Base-by-base conservation (phyloP, 2,329 filamentous ascomycete species). In the Neofusicoccum sp. region DNA sequence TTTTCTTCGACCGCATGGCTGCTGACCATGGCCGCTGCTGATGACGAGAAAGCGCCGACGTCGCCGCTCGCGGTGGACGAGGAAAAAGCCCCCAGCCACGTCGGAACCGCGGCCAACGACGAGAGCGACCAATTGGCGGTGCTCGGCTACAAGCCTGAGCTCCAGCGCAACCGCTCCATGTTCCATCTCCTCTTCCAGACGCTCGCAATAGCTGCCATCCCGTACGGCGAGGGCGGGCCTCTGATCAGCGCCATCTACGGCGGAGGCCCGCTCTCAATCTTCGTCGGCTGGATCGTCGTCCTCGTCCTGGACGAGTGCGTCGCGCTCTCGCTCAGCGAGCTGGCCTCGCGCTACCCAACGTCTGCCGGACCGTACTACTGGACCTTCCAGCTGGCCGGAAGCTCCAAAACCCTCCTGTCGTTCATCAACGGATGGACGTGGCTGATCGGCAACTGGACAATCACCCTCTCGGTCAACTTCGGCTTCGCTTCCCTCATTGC, bases 131-230 rank as follows among this genome's bases (percentile, higher is more conserved):
- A 73, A 11, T 69, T 79, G 26, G 71, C 73, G 28, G 64, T 72
- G n/a, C 74, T 87, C 24, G 84, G 85, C 30, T 88, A 88, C 72
- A 82, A 78, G 61, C 79, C 82, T 4, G 83, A 85, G 66, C 74
- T 88, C 16, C 74, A 71, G 20, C 80, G 84, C 24, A 87, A 87
- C 63, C 79, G 85, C 33, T 86, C 84, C 0, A 79, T 86, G 66
- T 77, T 82, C 63, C 86, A 84, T 0, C 73, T 88, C 1, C 75
- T 87, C 11, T 87, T 87, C 69, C 84, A 86, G 69, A 82, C 81
- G 0, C 73, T 87, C 6, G 83, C 84, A 24, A 86, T 86, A 31
- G 83, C 84, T 31, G 84, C 84, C 20, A 83, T 86, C 48, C 84
- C 82, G 4, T 86, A 80, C 63, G 84, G 82, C 6, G 75, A 78